phyloP scores from a whole-genome alignment of 345 rosid genomes.

The Lepidium africanum region DNA sequence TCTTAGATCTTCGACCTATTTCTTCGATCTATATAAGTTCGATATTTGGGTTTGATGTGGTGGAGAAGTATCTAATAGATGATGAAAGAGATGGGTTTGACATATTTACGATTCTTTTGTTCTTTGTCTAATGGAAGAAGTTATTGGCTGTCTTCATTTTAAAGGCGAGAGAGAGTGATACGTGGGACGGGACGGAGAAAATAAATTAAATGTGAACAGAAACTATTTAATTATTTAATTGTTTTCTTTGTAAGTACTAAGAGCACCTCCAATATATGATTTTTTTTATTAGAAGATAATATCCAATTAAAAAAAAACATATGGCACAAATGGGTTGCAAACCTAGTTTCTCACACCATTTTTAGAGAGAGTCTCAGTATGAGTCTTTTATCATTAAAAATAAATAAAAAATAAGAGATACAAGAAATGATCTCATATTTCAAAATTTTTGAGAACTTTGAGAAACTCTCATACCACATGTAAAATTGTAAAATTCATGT shows the following conservation, averaged over 20 bases:
- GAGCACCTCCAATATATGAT: no score
- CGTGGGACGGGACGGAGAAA: background rate
- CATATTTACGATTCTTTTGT: slow-evolving; percentile 35
- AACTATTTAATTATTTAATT: background rate
- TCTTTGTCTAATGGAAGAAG: slow-evolving; percentile 23
- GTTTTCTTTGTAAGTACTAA: background rate
- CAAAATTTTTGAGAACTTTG: no score
- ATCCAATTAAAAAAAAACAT: no score
- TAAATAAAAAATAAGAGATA: no score
- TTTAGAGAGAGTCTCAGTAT: no score
- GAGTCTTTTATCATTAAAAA: no score
- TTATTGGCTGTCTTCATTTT: slow-evolving; percentile 8
- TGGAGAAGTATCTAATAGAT: slow-evolving; percentile 57
- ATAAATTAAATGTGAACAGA: slow-evolving; percentile 1
- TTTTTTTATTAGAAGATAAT: no score
- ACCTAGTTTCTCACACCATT: no score
- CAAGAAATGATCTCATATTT: no score
- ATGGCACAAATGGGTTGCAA: no score
- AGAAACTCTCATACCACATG: no score
- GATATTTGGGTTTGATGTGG: slow-evolving; percentile 24
- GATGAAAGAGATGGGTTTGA: slow-evolving; percentile 33
- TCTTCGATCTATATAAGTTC: background rate
- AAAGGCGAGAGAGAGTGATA: slow-evolving; percentile 2
- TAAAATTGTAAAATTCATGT: no score
- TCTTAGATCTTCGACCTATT: background rate